Evolutionary conservation across 1,284 basidiomycete species (phyloP), one percentile per base, ranked within the genome.

Genomic region (Sanghuangporus weigelae): DNA sequence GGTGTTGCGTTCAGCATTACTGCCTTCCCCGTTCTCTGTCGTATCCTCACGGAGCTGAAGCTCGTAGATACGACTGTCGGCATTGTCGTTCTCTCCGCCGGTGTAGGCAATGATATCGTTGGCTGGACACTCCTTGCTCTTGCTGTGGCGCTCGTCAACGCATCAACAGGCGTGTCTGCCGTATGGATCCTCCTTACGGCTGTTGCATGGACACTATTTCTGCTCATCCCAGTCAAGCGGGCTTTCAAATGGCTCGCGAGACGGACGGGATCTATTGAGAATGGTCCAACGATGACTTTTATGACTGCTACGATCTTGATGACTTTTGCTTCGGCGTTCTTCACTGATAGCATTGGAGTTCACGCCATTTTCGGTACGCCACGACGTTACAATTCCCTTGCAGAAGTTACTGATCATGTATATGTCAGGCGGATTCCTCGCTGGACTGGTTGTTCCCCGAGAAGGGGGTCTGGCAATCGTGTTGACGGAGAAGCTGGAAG

Each of bases 1-100:
- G 93, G 94, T 56, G 93, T 96, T 16, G 89, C 95, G 0, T 94
- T 89, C 77, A 89, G 90, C 2, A 98, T 98, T 74, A 98, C 95
- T 0, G 95, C 95, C 0, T 96, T 96, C 73, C 92, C 90, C 0
- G 96, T 99, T 3, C 83, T 98, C 3, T 98, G 96, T 73, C 89
- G 96, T 57, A 93, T 95, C 68, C 78, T 95, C 57, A 89, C 89
- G 0, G 87, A 89, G 70, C 79, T 91, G 39, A 89, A 90, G 75
- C 81, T 99, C 1, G 82, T 98, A 62, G 92, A 96, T 67, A 97
- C 95, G 7, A 92, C 89, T 0, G 95, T 99, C 50, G 97, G 96
- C 8, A 89, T 96, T 62, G 89, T 97, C 36, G 94, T 93, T 3
- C 84, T 99, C 3, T 92, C 92, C 1, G 96, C 96, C 0, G 95